phyloP scores from a whole-genome alignment of 139 green algal genomes.

The Dunaliella sp. region DNA sequence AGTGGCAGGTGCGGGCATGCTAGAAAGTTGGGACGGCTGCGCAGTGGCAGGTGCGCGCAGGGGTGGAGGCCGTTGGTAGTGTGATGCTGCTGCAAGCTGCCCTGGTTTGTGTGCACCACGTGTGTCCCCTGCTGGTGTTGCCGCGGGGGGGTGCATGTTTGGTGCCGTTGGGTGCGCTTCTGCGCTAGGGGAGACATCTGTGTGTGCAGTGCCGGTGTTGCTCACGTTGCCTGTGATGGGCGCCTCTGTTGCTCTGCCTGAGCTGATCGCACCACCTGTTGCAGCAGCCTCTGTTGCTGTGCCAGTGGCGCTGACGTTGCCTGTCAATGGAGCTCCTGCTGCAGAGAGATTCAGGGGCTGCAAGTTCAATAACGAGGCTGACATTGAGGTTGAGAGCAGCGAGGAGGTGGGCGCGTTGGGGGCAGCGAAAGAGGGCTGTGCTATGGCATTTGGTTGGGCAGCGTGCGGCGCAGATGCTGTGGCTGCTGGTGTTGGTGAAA shows the following conservation, averaged over 20 bases:
- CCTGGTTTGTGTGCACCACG: background rate
- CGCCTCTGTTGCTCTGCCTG: background rate
- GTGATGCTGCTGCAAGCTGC: background rate
- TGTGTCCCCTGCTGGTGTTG: background rate
- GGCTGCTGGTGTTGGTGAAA: too few relatives aligned
- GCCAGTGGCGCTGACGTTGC: background rate
- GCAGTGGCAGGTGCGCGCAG: background rate
- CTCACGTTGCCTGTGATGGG: background rate
- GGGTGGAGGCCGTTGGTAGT: background rate
- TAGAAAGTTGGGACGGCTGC: background rate
- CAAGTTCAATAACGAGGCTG: background rate
- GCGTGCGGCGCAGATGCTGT: too few relatives aligned
- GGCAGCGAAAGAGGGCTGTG: background rate
- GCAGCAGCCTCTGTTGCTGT: background rate
- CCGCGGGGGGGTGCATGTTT: background rate
- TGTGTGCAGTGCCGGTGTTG: background rate
- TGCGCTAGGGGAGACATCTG: background rate
- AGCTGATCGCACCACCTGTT: too few relatives aligned
- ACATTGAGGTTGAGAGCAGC: background rate
- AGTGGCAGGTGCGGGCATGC: background rate
- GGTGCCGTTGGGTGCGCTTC: background rate
- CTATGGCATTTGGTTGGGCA: too few relatives aligned
- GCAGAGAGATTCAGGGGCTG: background rate
- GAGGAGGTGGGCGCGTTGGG: background rate
- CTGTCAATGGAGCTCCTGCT: background rate